Evolutionary conservation across 1,284 basidiomycete genomes (phyloP).

Genomic region (Cutaneotrichosporon cyanovorans): DNA sequence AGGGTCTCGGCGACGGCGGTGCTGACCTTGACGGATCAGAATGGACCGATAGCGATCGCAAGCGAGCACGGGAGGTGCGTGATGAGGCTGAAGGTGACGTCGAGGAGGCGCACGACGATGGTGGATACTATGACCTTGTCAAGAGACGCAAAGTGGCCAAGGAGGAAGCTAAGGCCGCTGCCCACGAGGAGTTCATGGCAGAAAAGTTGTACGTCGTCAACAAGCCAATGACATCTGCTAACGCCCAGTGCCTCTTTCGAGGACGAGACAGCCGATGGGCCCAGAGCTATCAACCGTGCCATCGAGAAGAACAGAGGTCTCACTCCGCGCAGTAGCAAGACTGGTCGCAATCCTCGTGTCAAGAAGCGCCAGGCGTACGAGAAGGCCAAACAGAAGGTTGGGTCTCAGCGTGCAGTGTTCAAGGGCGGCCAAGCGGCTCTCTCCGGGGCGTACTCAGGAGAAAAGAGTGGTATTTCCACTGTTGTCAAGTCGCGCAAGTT

Average conservation of each 20-base stretch:
- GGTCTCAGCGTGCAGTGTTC: constrained; percentile 79
- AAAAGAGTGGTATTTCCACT: constrained; percentile 69
- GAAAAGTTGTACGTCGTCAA: constrained; percentile 55
- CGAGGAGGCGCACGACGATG: constrained; percentile 31
- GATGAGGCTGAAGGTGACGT: constrained; percentile 50
- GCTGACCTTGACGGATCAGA: constrained; percentile 46
- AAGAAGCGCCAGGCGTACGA: constrained; percentile 89
- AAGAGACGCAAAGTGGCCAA: constrained; percentile 62
- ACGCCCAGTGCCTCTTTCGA: constrained; percentile 51
- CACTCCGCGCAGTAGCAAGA: constrained; percentile 75
- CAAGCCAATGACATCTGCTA: neutral
- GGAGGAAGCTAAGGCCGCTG: constrained; percentile 69
- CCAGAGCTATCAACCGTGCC: constrained; percentile 74
- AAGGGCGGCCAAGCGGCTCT: constrained; percentile 64
- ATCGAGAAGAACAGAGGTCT: constrained; percentile 90
- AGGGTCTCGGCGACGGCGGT: constrained; percentile 19
- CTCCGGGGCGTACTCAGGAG: constrained; percentile 49
- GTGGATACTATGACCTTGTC: constrained; percentile 84
- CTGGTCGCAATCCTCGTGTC: constrained; percentile 85
- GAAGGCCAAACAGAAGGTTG: constrained; percentile 83
- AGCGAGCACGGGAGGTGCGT: constrained; percentile 45
- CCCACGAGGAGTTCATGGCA: constrained; percentile 62
- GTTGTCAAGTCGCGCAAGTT: constrained; percentile 76
- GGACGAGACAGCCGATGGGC: constrained; percentile 52
- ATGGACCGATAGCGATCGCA: constrained; percentile 50